Percentiles rank a stretch among this genome's conserved stretches.
These are phyloP conservation scores for Fusarium drepaniforme DNA, from an alignment of 2,329 filamentous ascomycete species.

Conservation along the genomic window DNA sequence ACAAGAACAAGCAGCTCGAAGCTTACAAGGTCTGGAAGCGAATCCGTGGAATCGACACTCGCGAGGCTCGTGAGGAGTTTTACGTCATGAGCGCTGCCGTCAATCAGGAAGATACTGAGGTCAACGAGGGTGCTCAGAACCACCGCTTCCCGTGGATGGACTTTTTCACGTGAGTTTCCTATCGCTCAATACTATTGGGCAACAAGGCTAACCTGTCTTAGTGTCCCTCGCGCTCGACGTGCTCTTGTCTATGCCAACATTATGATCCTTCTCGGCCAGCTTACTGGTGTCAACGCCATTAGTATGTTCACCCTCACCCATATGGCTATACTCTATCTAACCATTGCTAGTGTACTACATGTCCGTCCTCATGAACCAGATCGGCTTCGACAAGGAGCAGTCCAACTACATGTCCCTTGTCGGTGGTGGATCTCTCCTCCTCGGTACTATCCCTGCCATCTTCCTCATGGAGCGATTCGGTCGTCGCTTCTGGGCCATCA, in stretches of 20 bases:
- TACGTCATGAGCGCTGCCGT: slow-evolving; percentile 78
- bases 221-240: slow-evolving; percentile 72
- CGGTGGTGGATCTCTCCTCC: slow-evolving; percentile 74
- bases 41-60: slow-evolving; percentile 70
- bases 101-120: slow-evolving; percentile 65
- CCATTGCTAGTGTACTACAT: slow-evolving; percentile 72
- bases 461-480: slow-evolving; percentile 80
- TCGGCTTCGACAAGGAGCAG: slow-evolving; percentile 73
- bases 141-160: slow-evolving; percentile 77
- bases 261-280: slow-evolving; percentile 77
- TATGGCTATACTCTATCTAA: not conserved
- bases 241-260: slow-evolving; percentile 76
- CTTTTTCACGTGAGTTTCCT: slow-evolving; percentile 68
- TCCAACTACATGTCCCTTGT: slow-evolving; percentile 82
- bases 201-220: not conserved
- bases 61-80: slow-evolving; percentile 76
- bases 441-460: slow-evolving; percentile 77
- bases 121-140: slow-evolving; percentile 63
- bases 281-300: slow-evolving; percentile 78
- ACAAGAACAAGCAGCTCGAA: slow-evolving; percentile 64
- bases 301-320: not conserved
- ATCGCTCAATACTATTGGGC: not conserved
- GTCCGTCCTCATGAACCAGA: slow-evolving; percentile 73
- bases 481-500: slow-evolving; percentile 80
- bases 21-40: slow-evolving; percentile 77